Evolutionary conservation across 2,329 filamentous ascomycete genomes (phyloP).

Genomic region (Immersiporthe knoxdaviesiana): DNA sequence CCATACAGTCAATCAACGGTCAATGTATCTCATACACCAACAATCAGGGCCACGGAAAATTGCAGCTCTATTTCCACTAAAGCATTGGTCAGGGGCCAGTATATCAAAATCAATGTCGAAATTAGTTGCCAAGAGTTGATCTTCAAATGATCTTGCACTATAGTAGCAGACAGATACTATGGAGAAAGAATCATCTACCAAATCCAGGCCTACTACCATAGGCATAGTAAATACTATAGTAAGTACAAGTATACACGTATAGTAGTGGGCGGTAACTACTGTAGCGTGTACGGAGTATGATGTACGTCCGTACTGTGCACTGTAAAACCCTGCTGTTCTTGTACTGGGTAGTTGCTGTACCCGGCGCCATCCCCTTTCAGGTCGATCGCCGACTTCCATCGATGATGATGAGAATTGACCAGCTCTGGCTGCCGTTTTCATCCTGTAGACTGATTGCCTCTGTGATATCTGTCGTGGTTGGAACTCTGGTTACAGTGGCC

Average conservation of each 20-base stretch:
- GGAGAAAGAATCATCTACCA: background rate
- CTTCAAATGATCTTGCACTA: background rate
- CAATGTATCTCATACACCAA: background rate
- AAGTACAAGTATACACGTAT: too few species aligned
- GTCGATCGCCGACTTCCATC: slow-evolving; percentile 24
- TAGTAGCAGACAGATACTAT: slow-evolving; percentile 1
- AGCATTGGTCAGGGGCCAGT: background rate
- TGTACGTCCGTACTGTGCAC: background rate
- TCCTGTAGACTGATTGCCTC: background rate
- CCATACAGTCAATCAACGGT: background rate
- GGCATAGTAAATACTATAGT: too few species aligned
- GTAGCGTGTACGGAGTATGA: too few species aligned
- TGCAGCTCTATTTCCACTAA: background rate
- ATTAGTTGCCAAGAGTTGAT: background rate
- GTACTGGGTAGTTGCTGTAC: background rate
- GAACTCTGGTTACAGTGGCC: background rate
- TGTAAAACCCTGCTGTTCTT: background rate
- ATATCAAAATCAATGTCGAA: background rate
- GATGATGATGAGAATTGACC: too few species aligned
- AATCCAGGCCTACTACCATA: background rate
- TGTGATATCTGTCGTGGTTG: background rate
- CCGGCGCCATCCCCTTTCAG: slow-evolving; percentile 22
- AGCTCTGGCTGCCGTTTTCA: background rate
- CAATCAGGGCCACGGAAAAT: background rate
- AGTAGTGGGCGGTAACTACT: background rate